Base-by-base conservation (phyloP, 495 filamentous ascomycete genomes). In the Friedmanniomyces endolithicus region DNA sequence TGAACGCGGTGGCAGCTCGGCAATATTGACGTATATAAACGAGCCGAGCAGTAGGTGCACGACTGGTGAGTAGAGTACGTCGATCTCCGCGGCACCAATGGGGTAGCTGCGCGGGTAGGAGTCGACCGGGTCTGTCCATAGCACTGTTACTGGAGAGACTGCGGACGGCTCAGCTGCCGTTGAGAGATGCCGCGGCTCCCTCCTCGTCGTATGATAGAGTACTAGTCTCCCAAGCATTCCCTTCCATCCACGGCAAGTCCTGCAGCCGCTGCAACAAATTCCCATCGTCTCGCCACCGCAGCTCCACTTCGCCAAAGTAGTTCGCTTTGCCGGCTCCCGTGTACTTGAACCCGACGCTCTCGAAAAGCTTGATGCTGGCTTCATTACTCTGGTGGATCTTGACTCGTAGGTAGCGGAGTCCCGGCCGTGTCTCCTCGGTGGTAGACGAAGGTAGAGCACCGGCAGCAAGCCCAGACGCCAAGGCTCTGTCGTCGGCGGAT, bases 261-360 rank as follows among this genome's bases (percentile, higher is more conserved):
- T 46, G 2, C 16, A 52, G n/a, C 19, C 20, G 17, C 23, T 33
- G 16, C 33, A 52, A 11, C 20, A 52, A 52, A 12, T 6, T 31
- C 11, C n/a, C 39, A 12, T 31, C 50, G 7, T 19, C 14, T 7
- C 12, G 14, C 61, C 69, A 66, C 41, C 75, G 62, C 60, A 84
- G 61, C 64, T 83, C 81, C 52, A 78, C 69, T 63, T 86, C 83
- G 16, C 80, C 79, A 72, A 86, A 86, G 70, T 82, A 85, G 64
- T 79, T 85, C 48, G 75, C 67, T 45, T 71, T 63, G 25, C 68
- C 69, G 19, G 12, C 34, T 1, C 58, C 55, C n/a, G 70, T 62
- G 60, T 71, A 78, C 53, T 64, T 57, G 67, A 85, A 86, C 9
- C 73, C 70, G 12, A 79, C 52, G 6, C 72, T 71, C 64, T 83